Evolutionary conservation across 1,284 basidiomycete genomes (phyloP).

Genomic region (Mycena sp.): DNA sequence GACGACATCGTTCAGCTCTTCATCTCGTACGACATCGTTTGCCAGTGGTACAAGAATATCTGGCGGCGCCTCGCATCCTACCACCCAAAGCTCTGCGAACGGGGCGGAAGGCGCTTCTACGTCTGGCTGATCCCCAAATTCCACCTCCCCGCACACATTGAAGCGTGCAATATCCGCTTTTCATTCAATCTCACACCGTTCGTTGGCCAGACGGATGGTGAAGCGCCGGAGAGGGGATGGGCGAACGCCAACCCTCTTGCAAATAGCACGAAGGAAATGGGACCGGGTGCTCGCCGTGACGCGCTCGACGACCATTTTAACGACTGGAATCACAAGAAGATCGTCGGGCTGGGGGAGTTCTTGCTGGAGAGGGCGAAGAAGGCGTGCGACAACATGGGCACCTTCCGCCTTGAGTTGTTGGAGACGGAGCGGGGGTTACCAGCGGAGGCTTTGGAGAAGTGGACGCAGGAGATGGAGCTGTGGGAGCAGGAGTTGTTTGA

Average conservation of each 20-base stretch:
- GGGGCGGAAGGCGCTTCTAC: background rate
- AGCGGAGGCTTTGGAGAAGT: background rate
- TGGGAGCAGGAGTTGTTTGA: conserved; percentile 1
- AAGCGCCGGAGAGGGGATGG: background rate
- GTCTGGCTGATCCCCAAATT: conserved; percentile 38
- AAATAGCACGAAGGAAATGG: conserved; percentile 46
- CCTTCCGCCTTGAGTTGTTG: background rate
- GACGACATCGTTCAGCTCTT: conserved; percentile 6
- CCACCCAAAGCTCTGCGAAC: background rate
- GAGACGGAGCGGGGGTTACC: conserved; percentile 8
- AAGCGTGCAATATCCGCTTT: conserved; percentile 37
- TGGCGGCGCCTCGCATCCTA: background rate
- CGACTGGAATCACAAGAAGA: conserved; percentile 35
- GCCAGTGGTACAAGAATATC: conserved; percentile 17
- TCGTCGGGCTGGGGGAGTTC: conserved; percentile 14
- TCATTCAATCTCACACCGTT: conserved; percentile 42
- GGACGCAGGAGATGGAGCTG: conserved; percentile 1
- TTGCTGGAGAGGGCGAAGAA: conserved; percentile 9
- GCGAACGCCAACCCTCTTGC: background rate
- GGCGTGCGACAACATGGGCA: conserved; percentile 1
- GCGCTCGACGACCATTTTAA: background rate
- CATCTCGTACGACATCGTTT: conserved; percentile 15
- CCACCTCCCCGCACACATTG: conserved; percentile 42
- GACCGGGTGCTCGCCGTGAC: conserved; percentile 34
- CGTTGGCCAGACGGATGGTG: conserved; percentile 30